These are phyloP conservation scores for Metschnikowia vanudenii DNA, from an alignment of 805 yeast species.

Conservation along the genomic window DNA sequence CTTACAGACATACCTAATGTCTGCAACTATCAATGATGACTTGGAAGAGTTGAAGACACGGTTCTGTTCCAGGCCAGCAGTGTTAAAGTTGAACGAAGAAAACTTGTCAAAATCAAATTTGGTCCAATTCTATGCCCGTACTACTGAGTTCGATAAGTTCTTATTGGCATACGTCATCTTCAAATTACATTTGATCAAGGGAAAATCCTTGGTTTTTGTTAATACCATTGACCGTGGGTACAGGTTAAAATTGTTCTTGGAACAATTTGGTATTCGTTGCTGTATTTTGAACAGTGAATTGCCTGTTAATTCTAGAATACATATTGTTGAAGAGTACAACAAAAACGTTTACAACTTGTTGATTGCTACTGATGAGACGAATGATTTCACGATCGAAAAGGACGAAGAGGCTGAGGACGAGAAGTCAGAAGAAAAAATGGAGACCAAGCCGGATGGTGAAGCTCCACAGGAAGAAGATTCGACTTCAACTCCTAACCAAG, in stretches of 20 bases:
- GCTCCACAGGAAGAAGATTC: conserved; percentile 13
- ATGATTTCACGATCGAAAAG: conserved; percentile 50
- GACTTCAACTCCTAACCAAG: conserved; percentile 16
- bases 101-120: conserved; percentile 54
- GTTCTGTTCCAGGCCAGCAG: conserved; percentile 83
- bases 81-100: conserved; percentile 70
- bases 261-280: conserved; percentile 89
- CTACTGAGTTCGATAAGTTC: conserved; percentile 88
- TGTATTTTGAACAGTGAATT: conserved; percentile 89
- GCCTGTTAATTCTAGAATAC: conserved; percentile 89
- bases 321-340: conserved; percentile 93
- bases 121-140: conserved; percentile 81
- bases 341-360: conserved; percentile 80
- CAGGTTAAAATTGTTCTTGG: conserved; percentile 83
- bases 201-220: conserved; percentile 87
- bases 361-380: conserved; percentile 93
- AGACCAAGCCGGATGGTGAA: conserved; percentile 18
- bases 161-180: conserved; percentile 86
- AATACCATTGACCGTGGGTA: conserved; percentile 95
- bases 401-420: conserved; percentile 48
- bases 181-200: conserved; percentile 83
- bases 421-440: conserved; percentile 20
- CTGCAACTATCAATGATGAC: conserved; percentile 91
- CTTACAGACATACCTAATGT: conserved; percentile 89
- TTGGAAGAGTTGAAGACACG: conserved; percentile 69